phyloP scores from a whole-genome alignment of 805 yeast genomes.

The Candida dajiaensis region DNA sequence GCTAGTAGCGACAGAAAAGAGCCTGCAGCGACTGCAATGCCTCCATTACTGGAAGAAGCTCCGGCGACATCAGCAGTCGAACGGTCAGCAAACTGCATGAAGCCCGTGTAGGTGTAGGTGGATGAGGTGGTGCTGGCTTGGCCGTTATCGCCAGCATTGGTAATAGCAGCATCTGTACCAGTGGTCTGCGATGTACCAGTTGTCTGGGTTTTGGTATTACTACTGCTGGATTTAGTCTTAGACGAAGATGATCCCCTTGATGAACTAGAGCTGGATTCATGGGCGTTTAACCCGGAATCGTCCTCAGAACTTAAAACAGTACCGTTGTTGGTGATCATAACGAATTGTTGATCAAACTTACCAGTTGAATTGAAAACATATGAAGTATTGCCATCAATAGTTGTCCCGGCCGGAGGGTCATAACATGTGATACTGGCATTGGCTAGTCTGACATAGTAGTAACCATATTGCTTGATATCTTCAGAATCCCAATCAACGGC shows the following conservation, averaged over 20 bases:
- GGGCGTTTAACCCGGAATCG: conserved; percentile 63
- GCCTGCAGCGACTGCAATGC: neutral
- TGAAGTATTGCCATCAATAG: conserved; percentile 38
- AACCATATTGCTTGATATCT: conserved; percentile 74
- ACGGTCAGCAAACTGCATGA: conserved; percentile 1
- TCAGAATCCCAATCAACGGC: conserved; percentile 71
- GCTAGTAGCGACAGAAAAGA: conserved; percentile 1
- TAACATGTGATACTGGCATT: conserved; percentile 61
- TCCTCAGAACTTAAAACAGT: conserved; percentile 54
- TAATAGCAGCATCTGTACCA: neutral
- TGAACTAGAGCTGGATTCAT: conserved; percentile 22
- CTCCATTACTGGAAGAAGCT: neutral
- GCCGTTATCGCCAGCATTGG: neutral
- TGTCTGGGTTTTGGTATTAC: too few species aligned
- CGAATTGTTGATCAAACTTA: conserved; percentile 37
- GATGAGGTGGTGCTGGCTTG: neutral
- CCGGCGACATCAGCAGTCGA: neutral
- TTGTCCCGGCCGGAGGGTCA: conserved; percentile 58
- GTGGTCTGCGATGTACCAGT: neutral
- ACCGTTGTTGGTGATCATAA: conserved; percentile 57
- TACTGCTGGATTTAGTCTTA: conserved; percentile 9
- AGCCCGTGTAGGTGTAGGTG: conserved; percentile 1
- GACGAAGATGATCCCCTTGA: conserved; percentile 11
- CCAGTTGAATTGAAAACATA: conserved; percentile 48
- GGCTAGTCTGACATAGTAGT: conserved; percentile 63